Base-by-base conservation (phyloP, 305 asterid genomes). In the Ilex paraguariensis region DNA sequence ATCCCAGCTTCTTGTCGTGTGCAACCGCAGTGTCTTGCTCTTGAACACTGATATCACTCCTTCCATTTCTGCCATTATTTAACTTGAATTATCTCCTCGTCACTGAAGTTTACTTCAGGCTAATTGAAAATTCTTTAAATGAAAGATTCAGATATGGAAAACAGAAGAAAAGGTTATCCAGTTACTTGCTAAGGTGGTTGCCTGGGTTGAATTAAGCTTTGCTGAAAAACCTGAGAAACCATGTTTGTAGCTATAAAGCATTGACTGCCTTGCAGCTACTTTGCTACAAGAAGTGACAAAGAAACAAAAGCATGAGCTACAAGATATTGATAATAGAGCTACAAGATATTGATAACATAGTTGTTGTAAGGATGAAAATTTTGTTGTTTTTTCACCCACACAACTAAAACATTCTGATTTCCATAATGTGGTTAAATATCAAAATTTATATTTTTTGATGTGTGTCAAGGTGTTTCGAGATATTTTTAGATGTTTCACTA, bases 1-100 rank as follows among this genome's bases (percentile, higher is more conserved):
- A 64, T 83, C 90, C 90, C 90, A 86, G 85, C 90, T 86, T 75
- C 90, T 81, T 21, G 90, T 86, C n/a, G 94, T 83, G 73, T 79
- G 83, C 67, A 83, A 45, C 39, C 62, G 56, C 54, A 81, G 67
- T 3, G 63, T 68, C 69, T 70, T 60, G 75, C 94, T 86, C 72
- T 72, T 74, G 65, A 81, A 86, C 60, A 86, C 86, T 0, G 94
- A 86, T 69, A 81, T 56, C 61, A 83, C 90, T 17, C 84, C 90
- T 65, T 64, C 68, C 30, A 56, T 70, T 63, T 70, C 90, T 85
- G 86, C 78, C 70, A 64, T 55, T 32, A 13, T 48, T 21, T 74
- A 16, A 42, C 16, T 64, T 39, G 59, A 28, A 56, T 48, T 17
- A 54, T 17, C 52, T 32, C 12, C 54, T 53, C 42, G 42, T 56